Evolutionary conservation across 192 early-diverging fungal genomes (phyloP), one percentile per base, ranked within the genome.

Genomic region (Umbelopsis sp.): DNA sequence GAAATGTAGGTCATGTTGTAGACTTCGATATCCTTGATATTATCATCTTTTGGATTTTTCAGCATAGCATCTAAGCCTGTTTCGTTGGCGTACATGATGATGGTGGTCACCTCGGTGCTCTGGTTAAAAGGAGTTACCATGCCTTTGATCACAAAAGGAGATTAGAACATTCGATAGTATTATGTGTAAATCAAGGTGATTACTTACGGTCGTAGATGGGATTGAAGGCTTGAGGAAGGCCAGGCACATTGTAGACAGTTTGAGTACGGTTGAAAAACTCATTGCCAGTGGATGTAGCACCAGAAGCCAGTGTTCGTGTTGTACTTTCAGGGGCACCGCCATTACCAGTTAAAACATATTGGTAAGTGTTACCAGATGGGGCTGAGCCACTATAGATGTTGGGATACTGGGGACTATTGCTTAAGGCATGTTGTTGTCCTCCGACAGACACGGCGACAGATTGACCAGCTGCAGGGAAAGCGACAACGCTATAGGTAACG

Each of bases 211-310:
- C 77, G 37, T 80, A 82, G n/a, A 72, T 69, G 25, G 76, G 77
- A 13, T 80, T 61, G 66, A 79, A 85, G 7, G 83, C 76, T 67
- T 85, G 79, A 46, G 83, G 83, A 11, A 82, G 61, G 10, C 70
- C 68, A 64, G 77, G 72, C 15, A 82, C 37, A 27, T 71, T 46
- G 18, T 73, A 51, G 22, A 75, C 37, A 25, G 83, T 85, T 33
- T 74, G 53, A 16, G 80, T 76, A 15, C 83, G 78, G 16, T 80
- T 75, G 71, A 81, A 85, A 68, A 85, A 85, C 50, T 85, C 83
- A 50, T 85, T 82, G 16, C 72, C 71, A 18, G 80, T 85, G 15
- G 67, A 53, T 4, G 71, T 66, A 22, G 49, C 64, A 44, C 71
- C 76, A 18, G 72, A 41, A 47, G 71, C 71, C 1, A 78, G 46